phyloP scores from a whole-genome alignment of 768 basidiomycete species.

The Tricholoma bakamatsutake region DNA sequence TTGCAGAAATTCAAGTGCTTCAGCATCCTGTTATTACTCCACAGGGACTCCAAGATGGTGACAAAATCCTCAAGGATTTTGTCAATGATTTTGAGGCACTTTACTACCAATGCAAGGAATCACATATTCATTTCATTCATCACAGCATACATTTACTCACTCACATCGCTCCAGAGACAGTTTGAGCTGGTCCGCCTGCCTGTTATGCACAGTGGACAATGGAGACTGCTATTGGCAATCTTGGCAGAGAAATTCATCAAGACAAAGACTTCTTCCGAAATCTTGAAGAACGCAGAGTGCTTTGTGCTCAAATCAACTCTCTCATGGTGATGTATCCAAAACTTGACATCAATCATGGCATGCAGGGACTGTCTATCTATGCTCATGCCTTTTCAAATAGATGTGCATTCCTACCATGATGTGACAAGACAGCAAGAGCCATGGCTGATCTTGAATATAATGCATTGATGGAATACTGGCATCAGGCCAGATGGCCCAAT shows the following conservation, averaged over 20 bases:
- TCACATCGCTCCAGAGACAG: too few relatives aligned
- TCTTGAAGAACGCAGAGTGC: constrained; percentile 2
- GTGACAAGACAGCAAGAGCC: neutral
- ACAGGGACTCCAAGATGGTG: too few relatives aligned
- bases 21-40: too few relatives aligned
- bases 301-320: constrained; percentile 2
- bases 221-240: constrained; percentile 4
- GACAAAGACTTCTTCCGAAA: constrained; percentile 9
- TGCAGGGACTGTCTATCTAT: neutral
- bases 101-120: too few relatives aligned
- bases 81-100: too few relatives aligned
- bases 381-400: neutral
- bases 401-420: neutral
- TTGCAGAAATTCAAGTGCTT: too few relatives aligned
- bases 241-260: constrained; percentile 11
- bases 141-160: too few relatives aligned
- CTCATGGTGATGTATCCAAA: neutral
- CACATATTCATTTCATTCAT: too few relatives aligned
- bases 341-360: neutral
- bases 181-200: too few relatives aligned
- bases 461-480: constrained; percentile 1
- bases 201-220: too few relatives aligned
- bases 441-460: neutral
- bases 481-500: neutral
- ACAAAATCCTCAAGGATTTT: too few relatives aligned